These are phyloP conservation scores for Neonectria neomacrospora DNA, from an alignment of 2,329 filamentous ascomycete species.

Conservation along the genomic window DNA sequence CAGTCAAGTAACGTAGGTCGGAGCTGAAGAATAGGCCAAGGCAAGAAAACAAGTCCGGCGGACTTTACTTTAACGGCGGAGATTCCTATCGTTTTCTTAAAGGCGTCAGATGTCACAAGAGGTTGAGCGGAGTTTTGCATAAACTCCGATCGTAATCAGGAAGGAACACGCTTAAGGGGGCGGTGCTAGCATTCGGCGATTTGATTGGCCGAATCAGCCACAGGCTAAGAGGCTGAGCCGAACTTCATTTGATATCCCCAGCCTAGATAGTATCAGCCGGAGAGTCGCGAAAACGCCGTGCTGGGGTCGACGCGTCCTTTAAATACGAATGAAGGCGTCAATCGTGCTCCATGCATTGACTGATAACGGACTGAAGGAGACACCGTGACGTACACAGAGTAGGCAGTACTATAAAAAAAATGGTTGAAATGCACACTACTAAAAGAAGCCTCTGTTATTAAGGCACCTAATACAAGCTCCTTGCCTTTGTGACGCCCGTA, in stretches of 20 bases:
- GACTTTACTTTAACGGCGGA: constrained; percentile 40
- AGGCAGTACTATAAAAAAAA: constrained; percentile 11
- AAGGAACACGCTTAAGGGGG: constrained; percentile 9
- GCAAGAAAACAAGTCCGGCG: constrained; percentile 40
- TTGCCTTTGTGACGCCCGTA: constrained; percentile 46
- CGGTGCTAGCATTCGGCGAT: neutral
- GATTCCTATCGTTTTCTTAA: constrained; percentile 17
- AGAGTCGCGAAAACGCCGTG: constrained; percentile 33
- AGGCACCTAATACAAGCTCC: constrained; percentile 45
- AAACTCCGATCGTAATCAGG: constrained; percentile 29
- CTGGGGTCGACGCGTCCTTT: neutral
- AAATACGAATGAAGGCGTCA: constrained; percentile 4
- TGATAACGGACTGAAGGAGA: neutral
- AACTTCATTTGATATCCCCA: neutral
- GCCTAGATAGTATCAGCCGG: constrained; percentile 14
- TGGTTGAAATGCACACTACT: constrained; percentile 43
- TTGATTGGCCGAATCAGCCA: constrained; percentile 28
- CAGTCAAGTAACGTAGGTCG: constrained; percentile 20
- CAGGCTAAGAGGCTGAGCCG: constrained; percentile 20
- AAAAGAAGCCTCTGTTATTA: constrained; percentile 41
- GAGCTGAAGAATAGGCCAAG: constrained; percentile 20
- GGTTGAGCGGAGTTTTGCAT: constrained; percentile 29
- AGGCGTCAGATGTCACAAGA: constrained; percentile 4
- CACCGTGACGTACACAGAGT: constrained; percentile 5
- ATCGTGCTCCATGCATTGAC: neutral